Conservation (phyloP, 257 asterid genomes). For the Osmanthus fragrans region DNA sequence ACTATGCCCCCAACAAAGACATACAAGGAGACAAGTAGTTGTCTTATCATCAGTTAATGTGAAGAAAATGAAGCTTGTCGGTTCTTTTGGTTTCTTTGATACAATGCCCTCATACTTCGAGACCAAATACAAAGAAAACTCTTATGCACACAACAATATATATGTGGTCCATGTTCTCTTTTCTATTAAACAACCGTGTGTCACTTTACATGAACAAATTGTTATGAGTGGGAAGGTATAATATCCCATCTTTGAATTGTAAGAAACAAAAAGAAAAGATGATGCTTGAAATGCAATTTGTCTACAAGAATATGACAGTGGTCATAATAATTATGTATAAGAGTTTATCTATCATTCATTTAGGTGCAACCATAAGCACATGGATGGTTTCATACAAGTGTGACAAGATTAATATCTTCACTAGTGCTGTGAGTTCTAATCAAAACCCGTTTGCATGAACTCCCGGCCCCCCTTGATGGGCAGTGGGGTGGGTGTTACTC, state of each 20-base stretch:
- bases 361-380: conserved; percentile 68
- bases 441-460: conserved; percentile 1
- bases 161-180: conserved; percentile 28
- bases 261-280: conserved; percentile 16
- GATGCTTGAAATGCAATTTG: conserved; percentile 56
- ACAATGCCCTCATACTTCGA: conserved; percentile 31
- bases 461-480: background rate
- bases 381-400: conserved; percentile 63
- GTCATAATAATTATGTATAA: conserved; percentile 28
- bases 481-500: background rate
- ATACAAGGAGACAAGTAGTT: background rate
- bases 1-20: background rate
- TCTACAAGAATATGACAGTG: conserved; percentile 36
- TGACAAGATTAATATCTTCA: conserved; percentile 39
- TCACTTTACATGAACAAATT: conserved; percentile 34
- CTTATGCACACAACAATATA: conserved; percentile 23
- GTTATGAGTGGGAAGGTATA: conserved; percentile 40
- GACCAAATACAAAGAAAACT: conserved; percentile 30
- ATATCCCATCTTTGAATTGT: conserved; percentile 46
- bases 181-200: conserved; percentile 23
- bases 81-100: conserved; percentile 22
- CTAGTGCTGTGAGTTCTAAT: conserved; percentile 33
- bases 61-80: conserved; percentile 28
- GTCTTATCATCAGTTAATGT: conserved; percentile 9
- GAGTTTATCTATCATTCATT: conserved; percentile 39